phyloP scores from a whole-genome alignment of 2,329 filamentous ascomycete genomes.

The Fusarium austroafricanum region DNA sequence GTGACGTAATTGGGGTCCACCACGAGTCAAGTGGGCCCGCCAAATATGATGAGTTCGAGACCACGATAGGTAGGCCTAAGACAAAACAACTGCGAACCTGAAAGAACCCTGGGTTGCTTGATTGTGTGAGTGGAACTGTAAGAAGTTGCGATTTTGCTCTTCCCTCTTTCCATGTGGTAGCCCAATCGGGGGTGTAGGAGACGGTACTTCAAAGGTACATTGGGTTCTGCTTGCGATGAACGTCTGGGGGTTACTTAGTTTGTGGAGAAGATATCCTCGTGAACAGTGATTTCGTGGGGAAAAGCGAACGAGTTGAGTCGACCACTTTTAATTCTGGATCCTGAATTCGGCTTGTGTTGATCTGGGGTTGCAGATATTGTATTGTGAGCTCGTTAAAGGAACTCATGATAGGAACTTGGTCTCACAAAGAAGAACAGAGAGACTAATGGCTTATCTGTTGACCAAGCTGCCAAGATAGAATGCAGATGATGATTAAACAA shows the following conservation, averaged over 20 bases:
- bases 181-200: constrained; percentile 20
- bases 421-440: not conserved
- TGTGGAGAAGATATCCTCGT: constrained; percentile 27
- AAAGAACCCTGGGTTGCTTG: constrained; percentile 8
- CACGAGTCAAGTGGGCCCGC: constrained; percentile 26
- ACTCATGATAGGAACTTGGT: constrained; percentile 2
- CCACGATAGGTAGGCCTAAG: constrained; percentile 43
- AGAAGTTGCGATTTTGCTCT: constrained; percentile 24
- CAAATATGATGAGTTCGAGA: constrained; percentile 25
- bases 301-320: constrained; percentile 7
- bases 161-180: constrained; percentile 23
- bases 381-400: not conserved
- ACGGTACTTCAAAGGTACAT: constrained; percentile 34
- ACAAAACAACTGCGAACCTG: constrained; percentile 24
- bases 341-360: not conserved
- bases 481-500: constrained; percentile 1
- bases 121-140: constrained; percentile 35
- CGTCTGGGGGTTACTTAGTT: constrained; percentile 18
- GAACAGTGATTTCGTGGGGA: constrained; percentile 26
- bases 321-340: constrained; percentile 22
- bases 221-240: not conserved
- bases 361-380: not conserved
- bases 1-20: constrained; percentile 43
- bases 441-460: not conserved
- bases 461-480: not conserved